Percentiles rank a stretch among this genome's conserved stretches.
phyloP scores from a whole-genome alignment of 495 filamentous ascomycete genomes.

The Bacidia gigantensis region DNA sequence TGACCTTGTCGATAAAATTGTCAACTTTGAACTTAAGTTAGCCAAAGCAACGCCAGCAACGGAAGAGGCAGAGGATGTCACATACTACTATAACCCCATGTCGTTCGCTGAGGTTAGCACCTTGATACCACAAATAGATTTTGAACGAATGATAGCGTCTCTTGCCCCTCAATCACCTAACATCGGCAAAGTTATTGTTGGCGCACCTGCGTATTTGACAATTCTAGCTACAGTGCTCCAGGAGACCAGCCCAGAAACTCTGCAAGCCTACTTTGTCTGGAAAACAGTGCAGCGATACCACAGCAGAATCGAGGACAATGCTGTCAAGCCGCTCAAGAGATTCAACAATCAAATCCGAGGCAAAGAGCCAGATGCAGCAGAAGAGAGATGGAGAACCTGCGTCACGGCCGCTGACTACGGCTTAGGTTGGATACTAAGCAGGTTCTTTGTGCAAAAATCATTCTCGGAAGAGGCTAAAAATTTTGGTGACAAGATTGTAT shows the following conservation, averaged over 20 bases:
- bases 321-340: constrained; percentile 40
- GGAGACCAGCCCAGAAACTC: constrained; percentile 32
- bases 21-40: constrained; percentile 47
- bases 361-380: constrained; percentile 46
- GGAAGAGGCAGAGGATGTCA: constrained; percentile 44
- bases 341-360: constrained; percentile 46
- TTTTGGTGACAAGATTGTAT: constrained; percentile 54
- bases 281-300: constrained; percentile 42
- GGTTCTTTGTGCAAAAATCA: constrained; percentile 52
- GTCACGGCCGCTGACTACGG: constrained; percentile 41
- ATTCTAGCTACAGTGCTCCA: constrained; percentile 33
- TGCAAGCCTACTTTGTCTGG: constrained; percentile 47
- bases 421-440: constrained; percentile 44
- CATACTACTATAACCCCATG: constrained; percentile 45
- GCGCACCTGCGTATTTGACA: constrained; percentile 42
- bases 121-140: constrained; percentile 40
- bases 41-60: constrained; percentile 44
- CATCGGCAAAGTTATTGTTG: constrained; percentile 41
- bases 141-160: constrained; percentile 37
- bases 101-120: constrained; percentile 37
- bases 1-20: constrained; percentile 31
- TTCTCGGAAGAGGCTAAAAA: constrained; percentile 50
- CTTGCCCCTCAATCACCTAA: constrained; percentile 39
- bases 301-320: constrained; percentile 40
- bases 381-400: constrained; percentile 60